Base-by-base conservation (phyloP, 352 stramenopile species). In the Blastocystis sp. region DNA sequence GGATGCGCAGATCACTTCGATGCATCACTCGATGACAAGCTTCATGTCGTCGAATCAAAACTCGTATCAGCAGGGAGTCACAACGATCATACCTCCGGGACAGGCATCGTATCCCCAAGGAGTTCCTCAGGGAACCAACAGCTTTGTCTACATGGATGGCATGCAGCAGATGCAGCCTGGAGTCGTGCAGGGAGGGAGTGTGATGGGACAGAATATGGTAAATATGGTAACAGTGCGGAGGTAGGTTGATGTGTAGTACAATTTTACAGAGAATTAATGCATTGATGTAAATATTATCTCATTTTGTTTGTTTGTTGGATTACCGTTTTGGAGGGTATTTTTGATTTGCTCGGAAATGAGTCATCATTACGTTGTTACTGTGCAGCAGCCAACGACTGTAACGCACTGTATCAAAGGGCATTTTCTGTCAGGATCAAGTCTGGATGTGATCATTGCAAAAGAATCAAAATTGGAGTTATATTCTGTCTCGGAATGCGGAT, bases 361-460 rank as follows among this genome's bases (percentile, higher is more conserved):
- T 34, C 73, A 85, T 66, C 73, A 85, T 24, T 85, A 85, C 26
- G 56, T 85, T 45, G 73, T 85, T 7, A 66, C 73, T 39, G 73
- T 65, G 24, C 73, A 85, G 53, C 73, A 85, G 73, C 54, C 73
- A 6, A 66, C 73, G 13, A 66, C 73, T 3, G 73, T 85, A 7
- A 85, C 73, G 30, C 73, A 85, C 50, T 85, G 73, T 37, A 64
- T 85, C 5, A 85, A 85, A 55, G 73, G 73, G 2, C 73, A 85
- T 47, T 85, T 85, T 45, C 39, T 85, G 50, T 85, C 73, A 5
- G 8, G 43, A 69, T 64, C 50, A 13, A 85, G 73, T 68, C 20
- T 85, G 47, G 73, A 85, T 65, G 54, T 85, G 47, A 45, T 85
- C 30, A 24, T 85, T n/a, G 73, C 73, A 43, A 85, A 85, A 45